Evolutionary conservation across 2,329 filamentous ascomycete genomes (phyloP), one percentile per base, ranked within the genome.

Genomic region (Exophiala xenobiotica): DNA sequence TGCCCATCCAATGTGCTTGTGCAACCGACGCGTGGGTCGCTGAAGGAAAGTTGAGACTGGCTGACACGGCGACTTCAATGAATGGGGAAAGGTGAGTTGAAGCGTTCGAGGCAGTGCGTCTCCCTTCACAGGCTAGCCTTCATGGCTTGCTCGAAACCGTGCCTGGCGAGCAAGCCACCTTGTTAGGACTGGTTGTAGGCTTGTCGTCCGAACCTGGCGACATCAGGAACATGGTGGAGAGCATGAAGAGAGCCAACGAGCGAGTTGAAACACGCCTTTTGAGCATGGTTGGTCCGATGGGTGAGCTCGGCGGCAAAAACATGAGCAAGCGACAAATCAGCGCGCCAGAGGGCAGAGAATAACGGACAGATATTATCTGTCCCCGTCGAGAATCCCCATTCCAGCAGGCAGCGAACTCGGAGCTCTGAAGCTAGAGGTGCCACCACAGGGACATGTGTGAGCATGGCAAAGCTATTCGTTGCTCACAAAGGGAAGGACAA

Each of bases 221-320:
- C 42, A 27, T 35, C 39, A 52, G 38, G 29, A 16, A 44, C 33
- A 18, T 22, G 31, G 38, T 26, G 38, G 39, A 48, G 26, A 46
- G 38, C 23, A 46, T 6, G 39, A 27, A 42, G 23, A 47, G 41
- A 33, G 23, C 50, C 50, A 51, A 56, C 49, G 19, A 43, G 38
- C 39, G 35, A 27, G 18, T 19, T 37, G 42, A 52, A 45, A 27
- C 27, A 19, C 16, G 6, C 12, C 18, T 20, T 24, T 33, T 45
- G 22, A 29, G 16, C 46, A 38, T 50, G 54, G 43, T 48, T 53
- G 46, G 46, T 26, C 41, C 26, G 33, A 37, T 41, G 43, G 52
- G 38, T 41, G 46, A 18, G 20, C 14, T 46, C 42, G 51, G 51
- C 54, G 54, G 51, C 54, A 54, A 57, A 44, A 49, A 27, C 48